Conservation (phyloP, 805 yeast species). For the Myxozyma mucilagina region DNA sequence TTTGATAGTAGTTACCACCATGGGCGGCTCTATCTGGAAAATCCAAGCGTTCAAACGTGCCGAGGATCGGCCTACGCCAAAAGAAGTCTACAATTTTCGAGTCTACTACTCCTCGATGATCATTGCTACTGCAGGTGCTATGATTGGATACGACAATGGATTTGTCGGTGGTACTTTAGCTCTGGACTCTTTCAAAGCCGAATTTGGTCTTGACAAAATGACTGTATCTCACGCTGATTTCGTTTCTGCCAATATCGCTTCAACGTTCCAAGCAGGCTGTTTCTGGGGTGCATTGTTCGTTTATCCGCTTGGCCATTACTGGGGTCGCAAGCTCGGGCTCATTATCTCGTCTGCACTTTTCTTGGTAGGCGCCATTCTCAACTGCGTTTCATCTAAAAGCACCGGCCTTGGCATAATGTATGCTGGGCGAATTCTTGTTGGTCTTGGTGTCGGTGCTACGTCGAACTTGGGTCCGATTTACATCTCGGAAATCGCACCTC, state of each 20-base stretch:
- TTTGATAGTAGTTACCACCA: neutral
- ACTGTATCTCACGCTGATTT: conserved; percentile 31
- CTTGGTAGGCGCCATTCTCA: conserved; percentile 35
- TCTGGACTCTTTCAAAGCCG: conserved; percentile 46
- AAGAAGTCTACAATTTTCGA: conserved; percentile 49
- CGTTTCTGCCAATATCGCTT: conserved; percentile 50
- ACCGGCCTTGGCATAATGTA: conserved; percentile 36
- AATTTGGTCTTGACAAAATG: conserved; percentile 47
- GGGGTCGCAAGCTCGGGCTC: conserved; percentile 59
- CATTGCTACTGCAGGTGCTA: conserved; percentile 52
- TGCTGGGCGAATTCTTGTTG: conserved; percentile 52
- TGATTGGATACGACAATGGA: conserved; percentile 58
- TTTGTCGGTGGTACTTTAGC: conserved; percentile 56
- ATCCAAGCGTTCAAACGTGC: conserved; percentile 20
- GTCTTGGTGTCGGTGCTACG: conserved; percentile 57
- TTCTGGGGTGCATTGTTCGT: conserved; percentile 40
- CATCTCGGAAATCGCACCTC: conserved; percentile 77
- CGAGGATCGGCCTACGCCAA: conserved; percentile 41
- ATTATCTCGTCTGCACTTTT: conserved; percentile 7
- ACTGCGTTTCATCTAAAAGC: conserved; percentile 18
- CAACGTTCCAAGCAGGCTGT: conserved; percentile 49
- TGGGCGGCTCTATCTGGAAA: conserved; percentile 13
- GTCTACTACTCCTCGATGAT: conserved; percentile 48
- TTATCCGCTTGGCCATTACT: conserved; percentile 64
- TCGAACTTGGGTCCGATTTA: conserved; percentile 53